Conservation (phyloP, 1,139 yeast species). For the Pichia kudriavzevii region DNA sequence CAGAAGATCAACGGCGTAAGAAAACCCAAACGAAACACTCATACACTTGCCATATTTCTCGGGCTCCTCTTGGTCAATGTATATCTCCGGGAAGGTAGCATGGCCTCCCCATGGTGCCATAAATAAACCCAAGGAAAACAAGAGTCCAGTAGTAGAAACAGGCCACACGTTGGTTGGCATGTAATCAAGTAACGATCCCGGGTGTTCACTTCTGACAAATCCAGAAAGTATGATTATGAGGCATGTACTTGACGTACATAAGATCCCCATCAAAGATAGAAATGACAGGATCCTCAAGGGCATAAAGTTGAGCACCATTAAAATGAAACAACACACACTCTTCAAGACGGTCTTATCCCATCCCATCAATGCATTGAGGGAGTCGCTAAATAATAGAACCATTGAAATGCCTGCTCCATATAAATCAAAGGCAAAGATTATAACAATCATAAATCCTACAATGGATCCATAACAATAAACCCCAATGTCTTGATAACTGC, state of each 20-base stretch:
- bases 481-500: conserved; percentile 79
- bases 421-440: conserved; percentile 41
- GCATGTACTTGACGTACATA: conserved; percentile 61
- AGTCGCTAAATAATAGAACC: conserved; percentile 76
- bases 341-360: conserved; percentile 44
- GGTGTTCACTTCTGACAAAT: conserved; percentile 30
- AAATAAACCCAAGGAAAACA: conserved; percentile 45
- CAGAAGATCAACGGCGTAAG: conserved; percentile 60
- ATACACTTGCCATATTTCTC: conserved; percentile 43
- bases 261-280: conserved; percentile 66
- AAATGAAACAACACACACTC: conserved; percentile 35
- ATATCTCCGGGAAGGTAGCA: conserved; percentile 54
- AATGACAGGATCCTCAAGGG: conserved; percentile 70
- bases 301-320: conserved; percentile 58
- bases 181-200: conserved; percentile 42
- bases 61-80: conserved; percentile 50
- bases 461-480: conserved; percentile 36
- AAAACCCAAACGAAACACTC: conserved; percentile 52
- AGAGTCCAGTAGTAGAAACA: conserved; percentile 32
- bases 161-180: conserved; percentile 42
- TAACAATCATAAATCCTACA: conserved; percentile 30
- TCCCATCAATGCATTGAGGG: conserved; percentile 63
- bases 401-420: conserved; percentile 73
- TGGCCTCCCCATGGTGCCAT: conserved; percentile 64
- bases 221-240: conserved; percentile 58